Conservation (phyloP, 768 basidiomycete species). For the Tulasnella sp. region DNA sequence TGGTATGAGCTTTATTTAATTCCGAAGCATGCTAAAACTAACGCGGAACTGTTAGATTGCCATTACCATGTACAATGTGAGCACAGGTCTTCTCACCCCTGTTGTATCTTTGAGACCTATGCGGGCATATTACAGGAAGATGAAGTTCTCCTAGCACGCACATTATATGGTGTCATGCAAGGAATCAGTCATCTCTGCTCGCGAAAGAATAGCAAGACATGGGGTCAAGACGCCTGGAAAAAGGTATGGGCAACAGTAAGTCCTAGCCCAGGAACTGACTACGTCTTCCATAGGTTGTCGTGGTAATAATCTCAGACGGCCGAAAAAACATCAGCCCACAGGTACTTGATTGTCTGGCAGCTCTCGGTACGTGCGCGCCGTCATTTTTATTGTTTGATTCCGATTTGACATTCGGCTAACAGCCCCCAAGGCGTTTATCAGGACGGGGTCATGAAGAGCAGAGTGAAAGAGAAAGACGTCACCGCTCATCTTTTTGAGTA, state of each 20-base stretch:
- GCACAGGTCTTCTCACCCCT: too few species aligned
- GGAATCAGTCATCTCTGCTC: slow-evolving; percentile 25
- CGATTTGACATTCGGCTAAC: not conserved
- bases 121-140: slow-evolving; percentile 15
- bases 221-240: slow-evolving; percentile 23
- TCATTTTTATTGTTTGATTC: too few species aligned
- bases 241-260: slow-evolving; percentile 17
- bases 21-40: not conserved
- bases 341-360: slow-evolving; percentile 14
- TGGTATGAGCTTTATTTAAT: too few species aligned
- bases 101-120: not conserved
- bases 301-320: slow-evolving; percentile 23
- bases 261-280: not conserved
- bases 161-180: slow-evolving; percentile 25
- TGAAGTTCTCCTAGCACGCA: slow-evolving; percentile 14
- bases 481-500: slow-evolving; percentile 17
- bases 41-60: slow-evolving; percentile 40
- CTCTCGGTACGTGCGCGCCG: not conserved
- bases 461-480: slow-evolving; percentile 9
- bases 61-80: slow-evolving; percentile 93
- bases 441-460: slow-evolving; percentile 12
- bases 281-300: slow-evolving; percentile 18
- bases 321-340: slow-evolving; percentile 22
- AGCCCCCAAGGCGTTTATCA: slow-evolving; percentile 2
- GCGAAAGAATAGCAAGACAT: slow-evolving; percentile 21